A percentile compares a stretch with the other conserved stretches of the same genome.
Evolutionary conservation across 2,329 filamentous ascomycete species (phyloP).

Genomic region (Rhynchosporium secalis): DNA sequence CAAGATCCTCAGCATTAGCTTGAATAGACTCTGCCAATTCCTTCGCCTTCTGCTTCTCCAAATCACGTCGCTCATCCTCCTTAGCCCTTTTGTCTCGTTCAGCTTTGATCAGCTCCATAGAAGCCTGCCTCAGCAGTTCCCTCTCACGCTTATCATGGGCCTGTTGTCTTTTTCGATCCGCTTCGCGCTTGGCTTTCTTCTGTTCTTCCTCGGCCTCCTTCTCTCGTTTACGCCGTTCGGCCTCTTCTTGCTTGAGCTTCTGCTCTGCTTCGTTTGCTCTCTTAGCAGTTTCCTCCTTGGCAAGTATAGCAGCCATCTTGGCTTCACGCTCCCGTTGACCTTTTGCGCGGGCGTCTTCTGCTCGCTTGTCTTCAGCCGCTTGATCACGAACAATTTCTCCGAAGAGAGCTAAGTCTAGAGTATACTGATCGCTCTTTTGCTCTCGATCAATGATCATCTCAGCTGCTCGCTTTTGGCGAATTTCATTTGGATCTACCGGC

Average conservation of each 20-base stretch:
- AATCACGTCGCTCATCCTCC: conserved; percentile 11
- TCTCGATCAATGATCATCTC: conserved; percentile 26
- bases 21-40: conserved; percentile 14
- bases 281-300: conserved; percentile 8
- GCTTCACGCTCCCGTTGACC: conserved; percentile 12
- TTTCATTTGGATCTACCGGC: conserved; percentile 2
- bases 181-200: conserved; percentile 17
- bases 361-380: conserved; percentile 15
- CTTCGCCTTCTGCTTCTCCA: conserved; percentile 10
- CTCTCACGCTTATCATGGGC: conserved; percentile 18
- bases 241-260: conserved; percentile 5
- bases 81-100: conserved; percentile 18
- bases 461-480: conserved; percentile 25
- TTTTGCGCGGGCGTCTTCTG: conserved; percentile 14
- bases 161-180: conserved; percentile 12
- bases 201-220: conserved; percentile 14
- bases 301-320: conserved; percentile 3
- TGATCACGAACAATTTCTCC: conserved; percentile 28
- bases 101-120: conserved; percentile 15
- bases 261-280: conserved; percentile 6
- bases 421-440: conserved; percentile 13
- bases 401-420: conserved; percentile 26
- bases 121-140: conserved; percentile 15
- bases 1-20: conserved; percentile 16
- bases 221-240: conserved; percentile 3